Evolutionary conservation across 169 alveolate species (phyloP).

Genomic region (Plasmodium gallinaceum): DNA sequence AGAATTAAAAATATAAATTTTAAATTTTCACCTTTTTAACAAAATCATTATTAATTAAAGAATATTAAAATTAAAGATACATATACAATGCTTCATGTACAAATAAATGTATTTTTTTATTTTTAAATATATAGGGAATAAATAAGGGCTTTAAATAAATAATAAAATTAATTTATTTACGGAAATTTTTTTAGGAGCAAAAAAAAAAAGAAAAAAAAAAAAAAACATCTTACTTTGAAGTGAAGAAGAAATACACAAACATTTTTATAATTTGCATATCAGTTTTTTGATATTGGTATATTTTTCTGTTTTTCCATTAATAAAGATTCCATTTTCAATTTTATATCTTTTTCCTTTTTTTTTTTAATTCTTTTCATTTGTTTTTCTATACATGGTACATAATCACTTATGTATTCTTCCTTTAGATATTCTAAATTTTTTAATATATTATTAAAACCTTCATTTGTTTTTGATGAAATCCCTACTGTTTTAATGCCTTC

Average conservation of each 20-base stretch:
- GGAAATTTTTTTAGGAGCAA: neutral
- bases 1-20: too few species aligned
- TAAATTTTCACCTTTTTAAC: too few species aligned
- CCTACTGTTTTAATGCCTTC: slow-evolving; percentile 86
- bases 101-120: too few species aligned
- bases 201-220: slow-evolving; percentile 1
- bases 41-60: too few species aligned
- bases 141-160: too few species aligned
- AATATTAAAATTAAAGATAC: too few species aligned
- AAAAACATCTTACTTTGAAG: neutral
- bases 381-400: slow-evolving; percentile 73
- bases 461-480: slow-evolving; percentile 90
- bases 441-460: slow-evolving; percentile 89
- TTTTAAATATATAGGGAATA: too few species aligned
- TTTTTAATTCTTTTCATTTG: slow-evolving; percentile 77
- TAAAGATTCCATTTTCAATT: slow-evolving; percentile 77
- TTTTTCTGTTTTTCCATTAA: slow-evolving; percentile 62
- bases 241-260: neutral
- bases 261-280: slow-evolving; percentile 24
- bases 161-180: too few species aligned
- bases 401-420: slow-evolving; percentile 83
- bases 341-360: slow-evolving; percentile 72
- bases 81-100: too few species aligned
- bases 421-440: slow-evolving; percentile 79
- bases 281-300: slow-evolving; percentile 79